Evolutionary conservation across 805 yeast species (phyloP).

Genomic region (Candida lessepsii): DNA sequence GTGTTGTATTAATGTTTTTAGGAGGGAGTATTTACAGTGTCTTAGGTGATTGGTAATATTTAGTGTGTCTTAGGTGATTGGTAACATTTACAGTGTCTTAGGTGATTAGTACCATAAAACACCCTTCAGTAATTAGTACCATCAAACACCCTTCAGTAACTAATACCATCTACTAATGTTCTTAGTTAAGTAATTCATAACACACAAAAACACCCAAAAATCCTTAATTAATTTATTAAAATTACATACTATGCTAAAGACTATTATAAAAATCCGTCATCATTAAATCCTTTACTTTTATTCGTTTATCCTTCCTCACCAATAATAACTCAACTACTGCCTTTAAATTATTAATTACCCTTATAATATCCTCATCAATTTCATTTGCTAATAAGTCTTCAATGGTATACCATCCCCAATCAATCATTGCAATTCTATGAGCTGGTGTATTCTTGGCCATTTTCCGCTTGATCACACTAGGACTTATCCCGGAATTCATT

Average conservation of each 20-base stretch:
- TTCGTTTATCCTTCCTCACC: conserved; percentile 38
- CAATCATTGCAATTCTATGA: conserved; percentile 87
- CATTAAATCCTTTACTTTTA: conserved; percentile 4
- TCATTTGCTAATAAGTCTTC: conserved; percentile 14
- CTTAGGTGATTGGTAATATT: no score
- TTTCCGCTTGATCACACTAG: conserved; percentile 44
- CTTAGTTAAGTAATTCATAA: no score
- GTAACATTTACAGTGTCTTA: no score
- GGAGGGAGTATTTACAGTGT: no score
- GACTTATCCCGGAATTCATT: conserved; percentile 34
- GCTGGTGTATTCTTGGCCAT: conserved; percentile 56
- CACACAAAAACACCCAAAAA: neutral
- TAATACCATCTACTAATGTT: no score
- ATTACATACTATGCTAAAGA: neutral
- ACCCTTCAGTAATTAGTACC: no score
- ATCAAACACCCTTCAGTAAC: no score
- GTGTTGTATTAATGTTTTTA: no score
- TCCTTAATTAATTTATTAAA: neutral
- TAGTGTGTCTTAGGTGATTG: no score
- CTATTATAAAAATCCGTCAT: neutral
- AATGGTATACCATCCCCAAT: conserved; percentile 79
- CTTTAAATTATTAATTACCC: conserved; percentile 23
- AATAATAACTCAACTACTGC: conserved; percentile 31
- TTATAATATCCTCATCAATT: conserved; percentile 17
- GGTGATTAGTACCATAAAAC: no score